Conservation (phyloP, 2,329 filamentous ascomycete species). For the Curvularia eragrostidis region DNA sequence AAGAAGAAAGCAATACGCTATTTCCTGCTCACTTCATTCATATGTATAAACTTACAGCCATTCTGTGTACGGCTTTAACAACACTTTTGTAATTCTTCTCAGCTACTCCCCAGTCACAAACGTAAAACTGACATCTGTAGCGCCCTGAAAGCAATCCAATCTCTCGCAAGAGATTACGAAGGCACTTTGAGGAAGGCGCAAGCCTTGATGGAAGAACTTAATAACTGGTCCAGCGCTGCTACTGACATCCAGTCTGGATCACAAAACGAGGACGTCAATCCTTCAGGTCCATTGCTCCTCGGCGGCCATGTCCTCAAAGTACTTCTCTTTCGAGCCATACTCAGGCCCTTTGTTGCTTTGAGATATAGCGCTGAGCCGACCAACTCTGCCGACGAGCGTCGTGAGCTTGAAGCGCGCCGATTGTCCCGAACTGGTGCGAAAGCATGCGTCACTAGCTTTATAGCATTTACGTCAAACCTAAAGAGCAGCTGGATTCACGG, state of each 20-base stretch:
- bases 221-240: not conserved
- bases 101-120: not conserved
- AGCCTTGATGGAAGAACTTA: slow-evolving; percentile 2
- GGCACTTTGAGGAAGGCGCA: not conserved
- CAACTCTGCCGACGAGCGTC: not conserved
- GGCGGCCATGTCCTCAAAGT: slow-evolving; percentile 3
- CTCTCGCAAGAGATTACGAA: slow-evolving; percentile 1
- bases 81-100: slow-evolving; percentile 3
- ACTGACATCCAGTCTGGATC: not conserved
- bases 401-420: slow-evolving; percentile 6
- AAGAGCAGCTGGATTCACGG: slow-evolving; percentile 4
- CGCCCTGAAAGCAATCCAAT: not conserved
- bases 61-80: not conserved
- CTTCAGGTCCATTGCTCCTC: not conserved
- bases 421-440: slow-evolving; percentile 3
- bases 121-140: not conserved
- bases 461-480: not conserved
- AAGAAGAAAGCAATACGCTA: not conserved
- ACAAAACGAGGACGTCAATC: not conserved
- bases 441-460: not conserved
- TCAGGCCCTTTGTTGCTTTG: not conserved
- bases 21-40: not conserved
- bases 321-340: slow-evolving; percentile 7
- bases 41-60: slow-evolving; percentile 1
- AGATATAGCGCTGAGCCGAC: not conserved